Conservation (phyloP, 352 stramenopile species). For the Globisporangium carolinianum region DNA sequence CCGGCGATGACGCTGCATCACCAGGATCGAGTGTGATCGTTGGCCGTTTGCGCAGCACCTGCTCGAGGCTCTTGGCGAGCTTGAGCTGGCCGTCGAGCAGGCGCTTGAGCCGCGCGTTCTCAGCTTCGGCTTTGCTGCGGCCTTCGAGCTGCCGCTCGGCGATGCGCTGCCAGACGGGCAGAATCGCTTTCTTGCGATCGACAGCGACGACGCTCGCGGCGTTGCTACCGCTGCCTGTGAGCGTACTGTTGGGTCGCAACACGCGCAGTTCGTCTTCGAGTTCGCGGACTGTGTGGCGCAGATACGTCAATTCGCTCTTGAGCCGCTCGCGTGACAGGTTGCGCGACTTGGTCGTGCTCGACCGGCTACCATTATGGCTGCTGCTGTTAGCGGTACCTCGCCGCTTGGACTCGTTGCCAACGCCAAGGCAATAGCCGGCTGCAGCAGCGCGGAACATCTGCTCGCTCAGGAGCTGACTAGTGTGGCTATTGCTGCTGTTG, state of each 20-base stretch:
- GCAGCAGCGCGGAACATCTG: no score
- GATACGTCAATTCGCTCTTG: conserved; percentile 5
- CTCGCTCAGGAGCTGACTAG: no score
- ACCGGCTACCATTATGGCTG: background rate
- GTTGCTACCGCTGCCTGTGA: background rate
- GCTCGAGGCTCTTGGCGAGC: conserved; percentile 6
- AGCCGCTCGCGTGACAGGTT: conserved; percentile 12
- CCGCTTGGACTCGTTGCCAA: no score
- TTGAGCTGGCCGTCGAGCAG: conserved; percentile 9
- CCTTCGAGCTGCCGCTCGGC: conserved; percentile 7
- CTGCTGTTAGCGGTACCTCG: background rate
- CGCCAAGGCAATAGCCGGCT: no score
- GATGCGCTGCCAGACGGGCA: conserved; percentile 11
- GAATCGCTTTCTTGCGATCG: conserved; percentile 3
- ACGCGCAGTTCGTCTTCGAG: conserved; percentile 9
- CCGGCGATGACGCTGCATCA: background rate
- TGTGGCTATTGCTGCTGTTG: background rate
- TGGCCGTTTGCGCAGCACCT: conserved; percentile 6
- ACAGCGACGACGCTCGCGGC: background rate
- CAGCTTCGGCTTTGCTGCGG: conserved; percentile 3
- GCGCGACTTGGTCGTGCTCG: background rate
- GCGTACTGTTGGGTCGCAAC: conserved; percentile 1
- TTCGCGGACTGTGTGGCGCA: conserved; percentile 2
- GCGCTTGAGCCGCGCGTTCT: conserved; percentile 7
- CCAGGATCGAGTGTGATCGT: background rate